Conservation (phyloP, 495 filamentous ascomycete genomes). For the Xylaria longipes region DNA sequence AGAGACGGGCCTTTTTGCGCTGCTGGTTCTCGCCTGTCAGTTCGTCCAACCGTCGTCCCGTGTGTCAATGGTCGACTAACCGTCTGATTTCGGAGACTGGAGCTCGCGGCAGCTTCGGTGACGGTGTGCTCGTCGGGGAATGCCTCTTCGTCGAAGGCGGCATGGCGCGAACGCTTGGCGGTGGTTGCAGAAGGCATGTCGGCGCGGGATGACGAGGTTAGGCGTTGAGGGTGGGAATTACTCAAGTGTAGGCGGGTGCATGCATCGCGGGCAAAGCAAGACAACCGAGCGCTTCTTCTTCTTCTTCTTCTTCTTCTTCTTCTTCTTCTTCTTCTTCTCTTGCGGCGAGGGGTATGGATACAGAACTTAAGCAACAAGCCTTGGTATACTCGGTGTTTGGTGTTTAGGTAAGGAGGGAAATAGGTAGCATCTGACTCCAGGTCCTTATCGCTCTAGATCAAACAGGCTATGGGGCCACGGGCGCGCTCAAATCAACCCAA, state of each 20-base stretch:
- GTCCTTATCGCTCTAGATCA: neutral
- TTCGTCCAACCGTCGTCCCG: neutral
- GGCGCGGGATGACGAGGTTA: neutral
- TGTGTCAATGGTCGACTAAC: constrained; percentile 43
- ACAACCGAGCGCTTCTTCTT: neutral
- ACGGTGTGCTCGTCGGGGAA: constrained; percentile 57
- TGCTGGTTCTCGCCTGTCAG: constrained; percentile 38
- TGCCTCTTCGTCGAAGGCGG: constrained; percentile 46
- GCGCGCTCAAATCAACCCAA: neutral
- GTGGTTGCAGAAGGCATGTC: constrained; percentile 46
- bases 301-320: no score
- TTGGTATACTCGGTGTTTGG: neutral
- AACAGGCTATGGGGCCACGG: neutral
- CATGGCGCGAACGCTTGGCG: constrained; percentile 55
- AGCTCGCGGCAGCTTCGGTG: constrained; percentile 47
- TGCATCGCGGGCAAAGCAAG: constrained; percentile 14
- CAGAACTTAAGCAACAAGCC: neutral
- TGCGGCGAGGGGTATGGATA: neutral
- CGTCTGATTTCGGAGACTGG: constrained; percentile 50
- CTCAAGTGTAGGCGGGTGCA: neutral
- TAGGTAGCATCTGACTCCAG: neutral
- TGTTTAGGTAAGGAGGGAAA: neutral
- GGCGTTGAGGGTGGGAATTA: neutral
- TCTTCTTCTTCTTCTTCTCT: neutral
- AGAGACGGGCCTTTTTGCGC: constrained; percentile 55